phyloP scores from a whole-genome alignment of 805 yeast genomes.

The Myxozyma geophila region DNA sequence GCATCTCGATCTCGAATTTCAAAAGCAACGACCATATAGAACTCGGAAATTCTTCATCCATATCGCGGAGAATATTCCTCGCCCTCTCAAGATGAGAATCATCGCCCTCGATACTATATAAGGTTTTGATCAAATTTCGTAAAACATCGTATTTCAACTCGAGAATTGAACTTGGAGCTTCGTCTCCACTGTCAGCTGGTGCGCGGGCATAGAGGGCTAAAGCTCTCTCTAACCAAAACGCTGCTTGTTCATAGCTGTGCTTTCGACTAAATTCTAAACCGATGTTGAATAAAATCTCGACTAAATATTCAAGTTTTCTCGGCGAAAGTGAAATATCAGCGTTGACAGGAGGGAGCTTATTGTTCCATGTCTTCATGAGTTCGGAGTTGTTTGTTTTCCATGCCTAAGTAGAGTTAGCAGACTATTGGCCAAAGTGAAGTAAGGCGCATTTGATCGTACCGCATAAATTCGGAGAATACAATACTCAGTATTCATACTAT shows the following conservation, averaged over 20 bases:
- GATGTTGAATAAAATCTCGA: conserved; percentile 20
- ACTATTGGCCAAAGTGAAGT: no score
- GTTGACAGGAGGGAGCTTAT: conserved; percentile 11
- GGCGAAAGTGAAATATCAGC: not conserved
- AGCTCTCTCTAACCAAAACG: conserved; percentile 19
- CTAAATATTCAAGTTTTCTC: conserved; percentile 19
- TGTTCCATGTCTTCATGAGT: conserved; percentile 24
- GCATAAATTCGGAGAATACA: conserved; percentile 19
- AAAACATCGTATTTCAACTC: conserved; percentile 20
- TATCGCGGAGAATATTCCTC: conserved; percentile 8
- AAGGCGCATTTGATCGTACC: not conserved
- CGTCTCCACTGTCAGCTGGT: conserved; percentile 3
- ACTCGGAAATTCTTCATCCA: conserved; percentile 26
- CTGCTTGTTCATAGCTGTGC: conserved; percentile 8
- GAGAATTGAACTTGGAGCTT: not conserved
- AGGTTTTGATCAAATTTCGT: conserved; percentile 18
- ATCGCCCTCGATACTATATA: conserved; percentile 1
- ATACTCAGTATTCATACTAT: conserved; percentile 13
- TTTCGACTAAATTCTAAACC: conserved; percentile 15
- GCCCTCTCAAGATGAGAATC: conserved; percentile 12
- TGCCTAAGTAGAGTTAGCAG: conserved; percentile 7
- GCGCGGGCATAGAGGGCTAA: conserved; percentile 8
- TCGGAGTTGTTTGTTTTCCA: conserved; percentile 20
- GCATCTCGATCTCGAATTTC: conserved; percentile 16
- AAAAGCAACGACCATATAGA: conserved; percentile 24